Evolutionary conservation across 2,329 filamentous ascomycete species (phyloP).

Genomic region (Bipolaris victoriae): DNA sequence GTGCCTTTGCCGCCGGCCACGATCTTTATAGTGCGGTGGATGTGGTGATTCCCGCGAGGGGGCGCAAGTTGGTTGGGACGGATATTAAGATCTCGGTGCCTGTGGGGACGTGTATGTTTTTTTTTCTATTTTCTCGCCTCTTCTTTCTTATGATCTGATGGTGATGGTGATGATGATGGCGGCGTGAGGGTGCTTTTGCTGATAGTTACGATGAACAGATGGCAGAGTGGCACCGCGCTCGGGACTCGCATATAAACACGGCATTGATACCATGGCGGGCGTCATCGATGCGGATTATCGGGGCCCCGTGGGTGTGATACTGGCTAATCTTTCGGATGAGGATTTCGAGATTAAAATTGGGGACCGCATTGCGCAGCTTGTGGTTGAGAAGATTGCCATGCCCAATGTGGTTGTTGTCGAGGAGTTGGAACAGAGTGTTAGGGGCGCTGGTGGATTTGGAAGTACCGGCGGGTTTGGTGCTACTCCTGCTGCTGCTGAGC

Average conservation of each 20-base stretch:
- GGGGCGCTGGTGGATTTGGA: slow-evolving; percentile 74
- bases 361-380: slow-evolving; percentile 90
- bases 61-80: slow-evolving; percentile 86
- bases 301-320: slow-evolving; percentile 88
- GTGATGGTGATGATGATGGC: too few relatives aligned
- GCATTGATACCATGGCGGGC: slow-evolving; percentile 93
- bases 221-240: slow-evolving; percentile 88
- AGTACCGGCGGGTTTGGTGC: slow-evolving; percentile 48
- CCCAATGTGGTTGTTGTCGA: slow-evolving; percentile 90
- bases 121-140: not conserved
- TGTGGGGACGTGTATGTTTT: slow-evolving; percentile 78
- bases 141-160: not conserved
- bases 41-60: slow-evolving; percentile 77
- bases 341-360: slow-evolving; percentile 85
- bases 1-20: slow-evolving; percentile 88
- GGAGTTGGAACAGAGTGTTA: slow-evolving; percentile 85
- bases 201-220: slow-evolving; percentile 59
- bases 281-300: slow-evolving; percentile 98
- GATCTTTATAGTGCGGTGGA: slow-evolving; percentile 83
- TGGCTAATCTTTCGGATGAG: slow-evolving; percentile 87
- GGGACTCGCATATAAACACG: slow-evolving; percentile 90
- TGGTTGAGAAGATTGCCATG: slow-evolving; percentile 93
- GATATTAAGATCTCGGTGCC: slow-evolving; percentile 92
- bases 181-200: too few relatives aligned
- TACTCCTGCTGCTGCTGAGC: not conserved